phyloP scores from a whole-genome alignment of 73 alveolate species.

The Blepharisma stoltei region DNA sequence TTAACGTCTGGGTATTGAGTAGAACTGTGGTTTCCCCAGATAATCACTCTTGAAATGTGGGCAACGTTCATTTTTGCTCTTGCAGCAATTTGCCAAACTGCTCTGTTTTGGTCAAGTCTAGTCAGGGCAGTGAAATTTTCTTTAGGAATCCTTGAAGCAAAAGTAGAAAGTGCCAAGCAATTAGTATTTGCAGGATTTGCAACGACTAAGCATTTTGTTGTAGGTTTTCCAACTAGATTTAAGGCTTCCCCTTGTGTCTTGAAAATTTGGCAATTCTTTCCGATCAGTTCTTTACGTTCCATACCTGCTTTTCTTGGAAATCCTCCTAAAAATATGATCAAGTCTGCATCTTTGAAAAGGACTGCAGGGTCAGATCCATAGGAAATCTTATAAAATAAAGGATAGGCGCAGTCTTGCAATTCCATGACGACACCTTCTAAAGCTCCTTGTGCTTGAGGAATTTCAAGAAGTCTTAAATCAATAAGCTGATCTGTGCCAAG shows the following conservation, averaged over 20 bases:
- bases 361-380: constrained; percentile 72
- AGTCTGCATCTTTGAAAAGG: constrained; percentile 80
- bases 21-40: constrained; percentile 90
- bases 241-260: constrained; percentile 78
- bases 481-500: constrained; percentile 59
- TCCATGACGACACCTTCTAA: constrained; percentile 81
- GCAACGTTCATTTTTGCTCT: constrained; percentile 44
- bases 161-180: constrained; percentile 67
- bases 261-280: constrained; percentile 77
- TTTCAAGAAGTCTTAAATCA: constrained; percentile 67
- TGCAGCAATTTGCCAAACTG: constrained; percentile 51
- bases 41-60: constrained; percentile 56
- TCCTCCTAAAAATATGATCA: constrained; percentile 84
- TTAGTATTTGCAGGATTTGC: constrained; percentile 93
- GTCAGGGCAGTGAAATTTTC: constrained; percentile 81
- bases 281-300: constrained; percentile 85
- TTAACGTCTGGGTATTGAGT: constrained; percentile 59
- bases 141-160: constrained; percentile 72
- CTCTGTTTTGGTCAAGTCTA: constrained; percentile 86
- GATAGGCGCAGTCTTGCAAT: constrained; percentile 80
- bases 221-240: constrained; percentile 72
- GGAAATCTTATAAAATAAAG: constrained; percentile 51
- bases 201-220: constrained; percentile 76
- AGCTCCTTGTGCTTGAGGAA: constrained; percentile 61
- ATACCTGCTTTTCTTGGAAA: constrained; percentile 87